Base-by-base conservation (phyloP, 2,329 filamentous ascomycete species). In the Diaporthe sp. region DNA sequence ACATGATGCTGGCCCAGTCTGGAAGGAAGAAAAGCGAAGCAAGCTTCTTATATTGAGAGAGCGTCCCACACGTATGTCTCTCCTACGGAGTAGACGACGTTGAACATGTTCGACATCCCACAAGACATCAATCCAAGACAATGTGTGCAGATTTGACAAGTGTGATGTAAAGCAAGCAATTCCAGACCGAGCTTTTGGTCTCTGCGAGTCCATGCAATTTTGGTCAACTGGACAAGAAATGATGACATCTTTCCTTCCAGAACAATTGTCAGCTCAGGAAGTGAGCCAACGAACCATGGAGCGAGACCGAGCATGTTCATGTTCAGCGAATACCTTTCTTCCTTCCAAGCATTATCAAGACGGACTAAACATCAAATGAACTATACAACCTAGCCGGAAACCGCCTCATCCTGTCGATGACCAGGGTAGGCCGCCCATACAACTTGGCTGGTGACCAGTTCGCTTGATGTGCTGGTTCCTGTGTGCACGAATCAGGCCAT, bases 81-180 rank as follows among this genome's bases (percentile, higher is more conserved):
- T 47, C 9, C 9, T 63, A 61, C 44, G 22, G 44, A 22, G 12
- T 42, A 51, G 51, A 51, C 53, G 37, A 70, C 22, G 39, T 32
- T 70, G 30, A 22, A 51, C 58, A 58, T 25, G 61, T 58, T 58
- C 47, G 17, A 56, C 58, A 35, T 71, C 50, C 32, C 58, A 47
- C 50, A 59, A 65, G 50, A 58, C 58, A 66, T 42, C 30, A 42
- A 15, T 55, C n/a, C 55, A 59, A 56, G 53, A 71, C 66, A 65
- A 25, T 2, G 12, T 39, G 5, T 32, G 25, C n/a, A 50, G 39
- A 56, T 39, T 65, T 30, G 19, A 42, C 13, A 53, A 27, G 47
- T 68, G 44, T 39, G 8, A 42, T 42, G 35, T 25, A 32, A 22
- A 47, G 12, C 47, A 17, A 30, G 35, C 10, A 53, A 5, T 15